A percentile compares a stretch with the other conserved stretches of the same genome.
Conservation (phyloP, 108 stramenopile genomes). For the Fragilaria radians region DNA sequence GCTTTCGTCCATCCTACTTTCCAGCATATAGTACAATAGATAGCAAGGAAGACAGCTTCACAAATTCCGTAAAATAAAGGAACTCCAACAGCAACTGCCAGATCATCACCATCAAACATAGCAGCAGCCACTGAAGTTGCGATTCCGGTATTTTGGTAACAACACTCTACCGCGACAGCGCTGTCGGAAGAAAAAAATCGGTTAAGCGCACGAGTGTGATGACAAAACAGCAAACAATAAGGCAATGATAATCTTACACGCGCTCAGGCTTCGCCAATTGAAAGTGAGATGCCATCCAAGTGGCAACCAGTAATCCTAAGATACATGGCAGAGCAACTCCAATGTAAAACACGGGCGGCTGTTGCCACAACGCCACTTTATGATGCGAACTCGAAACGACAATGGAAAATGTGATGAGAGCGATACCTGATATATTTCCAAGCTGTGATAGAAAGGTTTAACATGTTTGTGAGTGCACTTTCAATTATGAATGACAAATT, state of each 20-base stretch:
- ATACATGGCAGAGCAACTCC: conserved; percentile 65
- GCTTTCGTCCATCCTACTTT: conserved; percentile 63
- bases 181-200: neutral
- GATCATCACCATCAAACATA: conserved; percentile 50
- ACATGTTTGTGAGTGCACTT: conserved; percentile 21
- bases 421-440: conserved; percentile 74
- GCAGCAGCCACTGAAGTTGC: conserved; percentile 59
- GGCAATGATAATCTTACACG: conserved; percentile 24
- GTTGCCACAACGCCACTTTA: conserved; percentile 58
- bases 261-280: conserved; percentile 77
- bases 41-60: conserved; percentile 37
- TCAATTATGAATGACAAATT: neutral
- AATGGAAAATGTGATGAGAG: conserved; percentile 57
- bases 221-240: no score
- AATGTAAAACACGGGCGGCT: conserved; percentile 61
- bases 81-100: conserved; percentile 48
- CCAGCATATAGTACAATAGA: conserved; percentile 49
- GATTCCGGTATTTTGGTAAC: conserved; percentile 70
- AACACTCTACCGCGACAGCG: conserved; percentile 51
- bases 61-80: conserved; percentile 63
- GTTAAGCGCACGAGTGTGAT: neutral
- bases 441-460: conserved; percentile 36
- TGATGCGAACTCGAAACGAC: conserved; percentile 51
- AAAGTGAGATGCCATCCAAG: conserved; percentile 44
- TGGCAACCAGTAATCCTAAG: conserved; percentile 52